phyloP scores from a whole-genome alignment of 140 eudicot genomes.

The Ambrosia hybrid region DNA sequence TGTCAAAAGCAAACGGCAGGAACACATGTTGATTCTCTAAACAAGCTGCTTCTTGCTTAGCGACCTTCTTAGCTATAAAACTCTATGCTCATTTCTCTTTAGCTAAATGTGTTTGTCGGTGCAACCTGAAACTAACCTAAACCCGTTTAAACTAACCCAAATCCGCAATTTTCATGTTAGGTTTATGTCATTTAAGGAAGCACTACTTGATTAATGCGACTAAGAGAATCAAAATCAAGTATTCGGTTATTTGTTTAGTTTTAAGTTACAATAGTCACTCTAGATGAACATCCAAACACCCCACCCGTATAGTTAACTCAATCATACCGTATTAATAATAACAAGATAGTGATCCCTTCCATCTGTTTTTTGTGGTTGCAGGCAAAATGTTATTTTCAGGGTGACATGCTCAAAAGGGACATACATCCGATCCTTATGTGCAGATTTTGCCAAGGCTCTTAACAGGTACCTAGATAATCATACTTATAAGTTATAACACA shows the following conservation, averaged over 20 bases:
- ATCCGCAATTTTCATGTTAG: not conserved
- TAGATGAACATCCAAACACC: not conserved
- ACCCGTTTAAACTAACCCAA: not conserved
- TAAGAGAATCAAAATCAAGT: not conserved
- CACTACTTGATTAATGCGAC: not conserved
- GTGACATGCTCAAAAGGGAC: constrained; percentile 98
- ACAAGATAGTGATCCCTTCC: not conserved
- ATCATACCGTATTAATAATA: not conserved
- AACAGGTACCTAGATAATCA: constrained; percentile 53
- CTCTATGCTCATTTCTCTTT: not conserved
- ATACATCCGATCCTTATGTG: constrained; percentile 84
- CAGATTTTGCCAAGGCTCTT: constrained; percentile 89
- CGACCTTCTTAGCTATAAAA: no score
- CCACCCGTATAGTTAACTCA: not conserved
- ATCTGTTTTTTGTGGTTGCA: constrained; percentile 29
- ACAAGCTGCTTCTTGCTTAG: no score
- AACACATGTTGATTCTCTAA: no score
- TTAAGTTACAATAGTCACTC: constrained; percentile 8
- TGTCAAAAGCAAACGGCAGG: no score
- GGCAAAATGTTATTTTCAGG: constrained; percentile 88
- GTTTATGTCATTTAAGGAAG: not conserved
- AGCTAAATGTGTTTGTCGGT: not conserved
- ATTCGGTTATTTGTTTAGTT: not conserved
- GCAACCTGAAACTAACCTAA: not conserved
- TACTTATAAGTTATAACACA: not conserved